Conservation (phyloP, 2,329 filamentous ascomycete species). For the Monosporascus sp. region DNA sequence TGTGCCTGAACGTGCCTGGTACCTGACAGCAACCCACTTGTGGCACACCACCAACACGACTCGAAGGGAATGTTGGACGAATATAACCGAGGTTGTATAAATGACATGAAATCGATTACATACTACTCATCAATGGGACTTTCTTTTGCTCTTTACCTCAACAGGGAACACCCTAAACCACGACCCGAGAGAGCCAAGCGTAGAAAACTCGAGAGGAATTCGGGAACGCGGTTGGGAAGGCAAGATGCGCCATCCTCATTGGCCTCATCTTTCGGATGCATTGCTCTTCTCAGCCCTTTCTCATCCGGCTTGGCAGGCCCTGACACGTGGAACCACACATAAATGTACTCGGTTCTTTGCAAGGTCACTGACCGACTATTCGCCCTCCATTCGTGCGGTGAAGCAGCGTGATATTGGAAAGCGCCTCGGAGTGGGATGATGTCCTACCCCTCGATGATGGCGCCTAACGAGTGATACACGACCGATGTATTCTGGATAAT, state of each 20-base stretch:
- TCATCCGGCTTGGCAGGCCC: not conserved
- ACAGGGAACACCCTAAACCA: too few relatives aligned
- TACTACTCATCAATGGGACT: too few relatives aligned
- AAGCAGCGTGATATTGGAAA: not conserved
- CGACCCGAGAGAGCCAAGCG: too few relatives aligned
- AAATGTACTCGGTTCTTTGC: not conserved
- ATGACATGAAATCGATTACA: too few relatives aligned
- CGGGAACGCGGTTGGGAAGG: too few relatives aligned
- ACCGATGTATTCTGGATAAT: not conserved
- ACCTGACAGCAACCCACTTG: constrained; percentile 20
- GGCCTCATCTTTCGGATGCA: not conserved
- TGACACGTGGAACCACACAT: constrained; percentile 1
- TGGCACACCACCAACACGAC: constrained; percentile 11
- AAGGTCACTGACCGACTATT: not conserved
- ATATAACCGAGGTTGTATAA: not conserved
- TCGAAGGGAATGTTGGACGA: not conserved
- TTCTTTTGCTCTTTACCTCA: too few relatives aligned
- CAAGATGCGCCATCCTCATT: constrained; percentile 7
- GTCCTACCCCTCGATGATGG: not conserved
- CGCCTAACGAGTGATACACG: too few relatives aligned
- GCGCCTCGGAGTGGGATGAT: not conserved
- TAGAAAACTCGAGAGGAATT: too few relatives aligned
- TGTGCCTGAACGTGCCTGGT: constrained; percentile 15
- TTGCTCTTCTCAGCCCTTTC: not conserved
- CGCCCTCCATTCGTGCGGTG: not conserved